A percentile compares a stretch with the other conserved stretches of the same genome.
phyloP scores from a whole-genome alignment of 2,329 filamentous ascomycete genomes.

The Knufia fluminis region DNA sequence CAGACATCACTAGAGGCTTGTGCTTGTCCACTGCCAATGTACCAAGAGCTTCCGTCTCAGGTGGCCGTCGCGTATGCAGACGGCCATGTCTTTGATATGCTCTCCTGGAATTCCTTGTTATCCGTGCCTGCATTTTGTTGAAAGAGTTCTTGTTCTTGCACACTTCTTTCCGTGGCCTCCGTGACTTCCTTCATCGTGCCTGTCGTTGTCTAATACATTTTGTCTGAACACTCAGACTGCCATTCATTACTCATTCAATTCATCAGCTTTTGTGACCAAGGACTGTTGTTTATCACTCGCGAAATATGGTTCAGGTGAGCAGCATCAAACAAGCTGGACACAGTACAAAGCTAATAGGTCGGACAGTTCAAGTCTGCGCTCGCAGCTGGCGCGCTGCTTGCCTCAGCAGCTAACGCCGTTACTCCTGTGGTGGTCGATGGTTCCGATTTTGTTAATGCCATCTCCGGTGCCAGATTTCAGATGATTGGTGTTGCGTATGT shows the following conservation, averaged over 20 bases:
- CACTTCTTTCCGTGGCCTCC: not conserved
- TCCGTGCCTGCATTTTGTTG: constrained; percentile 2
- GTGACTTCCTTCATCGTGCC: constrained; percentile 5
- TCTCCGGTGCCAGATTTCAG: constrained; percentile 50
- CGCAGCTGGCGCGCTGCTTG: constrained; percentile 33
- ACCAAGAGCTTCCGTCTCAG: not conserved
- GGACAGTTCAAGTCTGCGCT: constrained; percentile 16
- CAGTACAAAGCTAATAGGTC: constrained; percentile 5
- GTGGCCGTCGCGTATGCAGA: not conserved
- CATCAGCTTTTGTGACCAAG: not conserved
- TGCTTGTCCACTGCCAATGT: constrained; percentile 6
- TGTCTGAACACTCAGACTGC: constrained; percentile 3
- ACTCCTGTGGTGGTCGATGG: constrained; percentile 48
- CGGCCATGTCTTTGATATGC: not conserved
- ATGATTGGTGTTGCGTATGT: constrained; percentile 53
- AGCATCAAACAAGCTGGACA: not conserved
- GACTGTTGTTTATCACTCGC: not conserved
- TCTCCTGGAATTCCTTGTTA: not conserved
- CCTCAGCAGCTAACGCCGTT: constrained; percentile 43
- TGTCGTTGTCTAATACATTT: not conserved
- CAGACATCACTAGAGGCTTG: constrained; percentile 5
- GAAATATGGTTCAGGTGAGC: constrained; percentile 18
- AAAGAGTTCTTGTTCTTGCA: constrained; percentile 1
- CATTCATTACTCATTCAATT: constrained; percentile 2
- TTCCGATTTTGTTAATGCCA: constrained; percentile 52